phyloP scores from a whole-genome alignment of 192 early-diverging fungal species.

The Backusella macrospora region DNA sequence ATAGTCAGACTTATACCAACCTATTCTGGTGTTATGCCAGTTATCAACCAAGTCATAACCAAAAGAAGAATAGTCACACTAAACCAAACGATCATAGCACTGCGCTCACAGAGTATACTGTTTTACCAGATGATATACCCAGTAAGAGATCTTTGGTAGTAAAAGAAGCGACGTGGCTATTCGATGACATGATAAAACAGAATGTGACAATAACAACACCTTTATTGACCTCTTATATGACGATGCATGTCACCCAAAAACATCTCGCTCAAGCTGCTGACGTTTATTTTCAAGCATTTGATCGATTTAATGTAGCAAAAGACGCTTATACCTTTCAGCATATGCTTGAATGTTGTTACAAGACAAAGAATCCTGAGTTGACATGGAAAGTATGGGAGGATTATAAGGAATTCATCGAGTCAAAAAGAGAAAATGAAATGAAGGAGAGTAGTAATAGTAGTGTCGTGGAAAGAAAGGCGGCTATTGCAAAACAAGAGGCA shows the following conservation, averaged over 20 bases:
- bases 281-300: slow-evolving; percentile 53
- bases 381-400: slow-evolving; percentile 71
- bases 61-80: slow-evolving; percentile 24
- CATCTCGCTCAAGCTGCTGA: slow-evolving; percentile 47
- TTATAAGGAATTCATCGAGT: slow-evolving; percentile 61
- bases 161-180: slow-evolving; percentile 40
- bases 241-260: slow-evolving; percentile 58
- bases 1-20: slow-evolving; percentile 65
- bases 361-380: slow-evolving; percentile 60
- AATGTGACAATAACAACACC: slow-evolving; percentile 37
- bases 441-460: slow-evolving; percentile 41
- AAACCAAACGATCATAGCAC: background rate
- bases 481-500: slow-evolving; percentile 47
- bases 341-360: slow-evolving; percentile 61
- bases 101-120: slow-evolving; percentile 15
- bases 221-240: slow-evolving; percentile 63
- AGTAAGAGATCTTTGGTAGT: slow-evolving; percentile 31
- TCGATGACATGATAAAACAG: slow-evolving; percentile 30
- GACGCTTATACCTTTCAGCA: slow-evolving; percentile 67
- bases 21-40: slow-evolving; percentile 71
- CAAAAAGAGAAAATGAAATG: slow-evolving; percentile 53
- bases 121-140: slow-evolving; percentile 16
- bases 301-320: slow-evolving; percentile 48
- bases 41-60: slow-evolving; percentile 26
- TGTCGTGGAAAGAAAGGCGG: slow-evolving; percentile 62